phyloP scores from a whole-genome alignment of 371 early-diverging fungal genomes.

The Mortierella sp. region DNA sequence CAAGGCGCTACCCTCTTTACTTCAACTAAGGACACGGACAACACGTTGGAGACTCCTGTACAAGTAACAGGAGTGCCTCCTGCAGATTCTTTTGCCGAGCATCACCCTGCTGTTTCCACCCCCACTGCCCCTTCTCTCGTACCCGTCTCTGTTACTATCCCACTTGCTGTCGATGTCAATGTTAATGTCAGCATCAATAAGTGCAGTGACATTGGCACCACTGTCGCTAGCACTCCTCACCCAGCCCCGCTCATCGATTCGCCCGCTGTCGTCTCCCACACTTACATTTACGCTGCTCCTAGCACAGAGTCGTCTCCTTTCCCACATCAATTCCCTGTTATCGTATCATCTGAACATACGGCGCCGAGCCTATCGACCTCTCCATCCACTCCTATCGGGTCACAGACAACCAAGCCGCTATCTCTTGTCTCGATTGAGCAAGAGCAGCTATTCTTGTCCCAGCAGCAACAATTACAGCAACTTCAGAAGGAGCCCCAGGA shows the following conservation, averaged over 20 bases:
- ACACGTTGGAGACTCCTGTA: not conserved
- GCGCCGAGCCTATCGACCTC: constrained; percentile 8
- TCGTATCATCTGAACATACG: constrained; percentile 10
- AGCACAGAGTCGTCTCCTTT: not conserved
- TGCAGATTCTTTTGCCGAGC: constrained; percentile 5
- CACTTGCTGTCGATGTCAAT: not conserved
- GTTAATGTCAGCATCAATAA: not conserved
- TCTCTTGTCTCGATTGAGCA: not conserved
- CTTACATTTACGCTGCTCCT: not conserved
- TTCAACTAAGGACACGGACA: not conserved
- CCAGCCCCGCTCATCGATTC: not conserved
- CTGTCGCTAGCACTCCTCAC: not conserved
- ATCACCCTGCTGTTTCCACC: not conserved
- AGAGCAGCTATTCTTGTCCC: not conserved
- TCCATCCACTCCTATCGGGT: not conserved
- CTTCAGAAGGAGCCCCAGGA: constrained; percentile 2
- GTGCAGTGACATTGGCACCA: not conserved
- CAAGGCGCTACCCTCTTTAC: not conserved
- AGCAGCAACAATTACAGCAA: not conserved
- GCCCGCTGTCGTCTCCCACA: not conserved
- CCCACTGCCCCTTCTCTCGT: not conserved
- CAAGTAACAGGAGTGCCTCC: not conserved
- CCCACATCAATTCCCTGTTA: not conserved
- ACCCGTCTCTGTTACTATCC: not conserved
- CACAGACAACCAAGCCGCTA: not conserved